These are phyloP conservation scores for Suillus subluteus DNA, from an alignment of 768 basidiomycete species.

Conservation along the genomic window DNA sequence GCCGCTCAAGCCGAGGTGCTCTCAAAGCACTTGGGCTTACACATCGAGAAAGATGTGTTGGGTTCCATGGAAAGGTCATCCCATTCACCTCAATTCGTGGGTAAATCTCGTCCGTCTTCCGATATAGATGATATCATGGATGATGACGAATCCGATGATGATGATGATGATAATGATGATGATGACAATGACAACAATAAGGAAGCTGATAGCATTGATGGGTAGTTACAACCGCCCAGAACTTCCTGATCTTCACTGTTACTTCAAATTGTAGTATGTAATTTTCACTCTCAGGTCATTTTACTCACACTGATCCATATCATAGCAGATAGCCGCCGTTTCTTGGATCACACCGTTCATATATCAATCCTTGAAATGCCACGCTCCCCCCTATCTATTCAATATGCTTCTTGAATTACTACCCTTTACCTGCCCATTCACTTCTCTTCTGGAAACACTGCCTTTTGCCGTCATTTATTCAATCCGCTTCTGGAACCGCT, in stretches of 20 bases:
- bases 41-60: background rate
- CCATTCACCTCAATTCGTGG: background rate
- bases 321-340: background rate
- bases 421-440: too few species aligned
- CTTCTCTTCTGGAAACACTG: too few species aligned
- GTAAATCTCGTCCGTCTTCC: background rate
- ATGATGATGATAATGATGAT: background rate
- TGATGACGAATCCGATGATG: background rate
- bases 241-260: too few species aligned
- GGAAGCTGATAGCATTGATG: too few species aligned
- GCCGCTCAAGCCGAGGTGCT: background rate
- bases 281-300: background rate
- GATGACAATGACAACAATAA: background rate
- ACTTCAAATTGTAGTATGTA: background rate
- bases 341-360: background rate
- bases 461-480: too few species aligned
- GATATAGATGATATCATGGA: background rate
- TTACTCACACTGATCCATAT: background rate
- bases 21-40: background rate
- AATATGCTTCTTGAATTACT: background rate
- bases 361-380: background rate
- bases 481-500: too few species aligned
- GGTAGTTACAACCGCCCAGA: too few species aligned
- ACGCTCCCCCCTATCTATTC: background rate
- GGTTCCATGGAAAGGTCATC: background rate